Evolutionary conservation across 306 rosid species (phyloP), one percentile per base, ranked within the genome.

Genomic region (Dryas drummondii): DNA sequence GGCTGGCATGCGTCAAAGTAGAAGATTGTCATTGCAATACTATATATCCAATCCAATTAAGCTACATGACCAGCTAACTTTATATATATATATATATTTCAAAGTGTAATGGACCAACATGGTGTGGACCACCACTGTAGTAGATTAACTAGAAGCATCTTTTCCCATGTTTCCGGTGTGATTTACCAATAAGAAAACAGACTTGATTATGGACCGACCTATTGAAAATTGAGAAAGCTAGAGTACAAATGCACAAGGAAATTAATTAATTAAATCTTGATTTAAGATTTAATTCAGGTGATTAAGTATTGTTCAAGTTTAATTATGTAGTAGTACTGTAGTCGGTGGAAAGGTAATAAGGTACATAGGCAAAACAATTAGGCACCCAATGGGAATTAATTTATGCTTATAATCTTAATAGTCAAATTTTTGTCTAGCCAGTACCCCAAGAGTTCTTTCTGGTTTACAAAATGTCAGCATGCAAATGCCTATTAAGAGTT

Each of bases 1-100:
- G 70, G 80, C 71, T 66, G 68, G 81, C 86, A 82, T 71, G 86
- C 82, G 72, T 77, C 82, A 46, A 67, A 72, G 52, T 27, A 59
- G 13, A 58, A n/a, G 74, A 47, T 66, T 77, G 66, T 40, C 42
- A 69, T 17, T 77, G 76, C 73, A 32, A 40, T 46, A 46, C 22
- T 62, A 40, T 62, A 46, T 62, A 62, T 12, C 11, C 32, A 32
- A 2, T 11, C 44, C 45, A 32, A n/a, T n/a, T n/a, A n/a, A 32
- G 37, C 37, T 32, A 32, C 37, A 32, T 32, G 37, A 32, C 37
- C 37, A 32, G 37, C 37, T 32, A 32, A 32, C 37, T 32, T 32
- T 32, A 32, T 32, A 32, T 32, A 32, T 27, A 27, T 27, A 27
- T 27, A 27, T 32, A 32, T 32, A 32, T 32, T 32, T 32, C 37